A percentile compares a stretch with the other conserved stretches of the same genome.
Conservation (phyloP, 2,329 filamentous ascomycete genomes). For the Ramichloridium luteum region DNA sequence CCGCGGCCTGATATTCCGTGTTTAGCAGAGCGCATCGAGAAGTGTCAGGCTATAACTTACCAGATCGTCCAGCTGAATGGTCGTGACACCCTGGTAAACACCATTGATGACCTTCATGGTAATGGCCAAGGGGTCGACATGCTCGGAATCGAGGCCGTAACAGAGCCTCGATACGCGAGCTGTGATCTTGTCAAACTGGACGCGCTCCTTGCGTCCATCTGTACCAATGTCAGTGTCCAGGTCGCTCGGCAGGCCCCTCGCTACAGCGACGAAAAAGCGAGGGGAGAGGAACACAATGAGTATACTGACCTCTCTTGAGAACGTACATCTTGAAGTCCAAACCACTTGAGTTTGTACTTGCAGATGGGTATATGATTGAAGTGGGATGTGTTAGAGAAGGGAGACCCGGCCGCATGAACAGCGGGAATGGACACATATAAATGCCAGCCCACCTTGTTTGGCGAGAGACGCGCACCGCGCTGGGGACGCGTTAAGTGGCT, state of each 20-base stretch:
- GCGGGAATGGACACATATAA: background rate
- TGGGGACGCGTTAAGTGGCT: background rate
- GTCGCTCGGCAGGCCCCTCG: slow-evolving; percentile 7
- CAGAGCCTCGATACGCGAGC: slow-evolving; percentile 93
- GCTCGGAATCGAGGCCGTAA: slow-evolving; percentile 89
- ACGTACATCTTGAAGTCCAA: slow-evolving; percentile 43
- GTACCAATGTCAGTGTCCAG: background rate
- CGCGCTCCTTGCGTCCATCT: slow-evolving; percentile 99
- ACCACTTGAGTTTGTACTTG: slow-evolving; percentile 7
- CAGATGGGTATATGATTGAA: slow-evolving; percentile 4
- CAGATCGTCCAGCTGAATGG: slow-evolving; percentile 89
- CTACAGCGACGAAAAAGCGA: too few species aligned
- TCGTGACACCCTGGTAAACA: slow-evolving; percentile 97
- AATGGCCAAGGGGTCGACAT: slow-evolving; percentile 95
- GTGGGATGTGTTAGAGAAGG: slow-evolving; percentile 1
- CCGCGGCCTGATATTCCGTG: slow-evolving; percentile 78
- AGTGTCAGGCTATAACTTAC: too few species aligned
- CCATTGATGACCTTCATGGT: slow-evolving; percentile 99
- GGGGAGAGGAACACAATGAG: too few species aligned
- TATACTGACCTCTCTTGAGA: slow-evolving; percentile 47
- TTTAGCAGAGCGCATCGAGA: too few species aligned
- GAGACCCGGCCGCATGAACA: background rate
- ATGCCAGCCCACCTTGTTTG: background rate
- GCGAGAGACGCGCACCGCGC: background rate
- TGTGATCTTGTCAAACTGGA: slow-evolving; percentile 99